Evolutionary conservation across 371 early-diverging fungal genomes (phyloP).

Genomic region (Mortierella sp.): DNA sequence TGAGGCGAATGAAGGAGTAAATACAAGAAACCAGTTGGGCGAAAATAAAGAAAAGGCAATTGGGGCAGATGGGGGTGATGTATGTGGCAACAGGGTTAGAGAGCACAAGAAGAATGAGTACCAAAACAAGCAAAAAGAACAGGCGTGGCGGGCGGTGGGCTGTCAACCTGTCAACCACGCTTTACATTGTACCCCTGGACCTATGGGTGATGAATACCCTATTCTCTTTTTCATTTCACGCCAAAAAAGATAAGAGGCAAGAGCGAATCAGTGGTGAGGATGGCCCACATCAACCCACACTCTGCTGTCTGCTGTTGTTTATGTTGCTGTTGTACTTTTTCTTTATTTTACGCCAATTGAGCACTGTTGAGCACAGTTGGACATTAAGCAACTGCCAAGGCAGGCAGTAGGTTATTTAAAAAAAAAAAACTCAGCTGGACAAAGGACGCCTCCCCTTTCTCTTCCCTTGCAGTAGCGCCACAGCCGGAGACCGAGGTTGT

Average conservation of each 20-base stretch:
- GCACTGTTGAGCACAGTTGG: constrained; percentile 6
- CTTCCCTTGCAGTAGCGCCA: not conserved
- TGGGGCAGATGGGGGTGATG: not conserved
- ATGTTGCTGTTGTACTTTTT: not conserved
- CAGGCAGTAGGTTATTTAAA: not conserved
- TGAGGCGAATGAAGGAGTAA: not conserved
- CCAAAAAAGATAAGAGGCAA: not conserved
- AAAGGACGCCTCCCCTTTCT: not conserved
- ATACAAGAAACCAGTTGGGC: not conserved
- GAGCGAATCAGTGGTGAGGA: not conserved
- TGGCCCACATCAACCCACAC: not conserved
- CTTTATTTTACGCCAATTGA: constrained; percentile 4
- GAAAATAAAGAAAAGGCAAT: not conserved
- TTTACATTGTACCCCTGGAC: not conserved
- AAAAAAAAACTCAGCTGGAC: not conserved
- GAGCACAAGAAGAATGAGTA: not conserved
- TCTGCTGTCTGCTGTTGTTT: not conserved
- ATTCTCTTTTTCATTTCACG: not conserved
- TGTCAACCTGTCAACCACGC: not conserved
- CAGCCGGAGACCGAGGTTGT: not conserved
- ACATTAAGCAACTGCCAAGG: not conserved
- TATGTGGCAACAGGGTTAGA: not conserved
- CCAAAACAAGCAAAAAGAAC: not conserved
- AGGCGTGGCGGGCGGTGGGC: not conserved
- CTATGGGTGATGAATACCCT: not conserved